Conservation (phyloP, 345 rosid genomes). For the Nasturtium officinale region DNA sequence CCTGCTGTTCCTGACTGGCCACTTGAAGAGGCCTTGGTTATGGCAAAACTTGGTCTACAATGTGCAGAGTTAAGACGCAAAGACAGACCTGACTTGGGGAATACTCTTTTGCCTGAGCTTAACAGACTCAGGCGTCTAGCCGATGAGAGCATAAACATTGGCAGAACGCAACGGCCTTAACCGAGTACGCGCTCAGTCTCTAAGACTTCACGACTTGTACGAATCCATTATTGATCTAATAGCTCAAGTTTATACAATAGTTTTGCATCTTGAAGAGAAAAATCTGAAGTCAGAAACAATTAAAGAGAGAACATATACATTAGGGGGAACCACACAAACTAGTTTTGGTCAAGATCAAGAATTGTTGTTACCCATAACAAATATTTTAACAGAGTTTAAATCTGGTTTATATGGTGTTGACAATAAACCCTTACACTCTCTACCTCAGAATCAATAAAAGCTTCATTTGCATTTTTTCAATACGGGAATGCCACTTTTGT, state of each 20-base stretch:
- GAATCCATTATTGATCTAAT: conserved; percentile 42
- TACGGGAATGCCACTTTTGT: background rate
- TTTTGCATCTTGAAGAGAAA: conserved; percentile 9
- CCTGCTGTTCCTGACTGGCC: conserved; percentile 77
- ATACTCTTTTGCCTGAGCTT: conserved; percentile 67
- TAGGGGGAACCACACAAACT: background rate
- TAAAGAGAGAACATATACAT: conserved; percentile 12
- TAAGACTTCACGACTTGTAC: conserved; percentile 38
- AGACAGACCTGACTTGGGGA: conserved; percentile 88
- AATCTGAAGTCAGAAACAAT: background rate
- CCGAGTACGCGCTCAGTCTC: conserved; percentile 33
- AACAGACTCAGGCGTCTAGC: conserved; percentile 66
- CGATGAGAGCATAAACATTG: conserved; percentile 44
- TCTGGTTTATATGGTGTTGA: background rate
- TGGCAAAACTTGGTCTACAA: conserved; percentile 64
- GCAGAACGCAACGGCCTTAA: conserved; percentile 39
- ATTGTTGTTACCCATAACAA: background rate
- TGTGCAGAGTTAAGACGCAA: conserved; percentile 79
- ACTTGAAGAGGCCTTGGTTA: conserved; percentile 55
- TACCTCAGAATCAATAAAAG: background rate
- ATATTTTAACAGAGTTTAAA: background rate
- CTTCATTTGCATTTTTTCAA: background rate
- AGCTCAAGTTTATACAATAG: conserved; percentile 33
- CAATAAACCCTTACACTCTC: conserved; percentile 16
- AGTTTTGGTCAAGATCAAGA: conserved; percentile 18